Conservation (phyloP, 2,329 filamentous ascomycete genomes). For the Sporothrix globosa region DNA sequence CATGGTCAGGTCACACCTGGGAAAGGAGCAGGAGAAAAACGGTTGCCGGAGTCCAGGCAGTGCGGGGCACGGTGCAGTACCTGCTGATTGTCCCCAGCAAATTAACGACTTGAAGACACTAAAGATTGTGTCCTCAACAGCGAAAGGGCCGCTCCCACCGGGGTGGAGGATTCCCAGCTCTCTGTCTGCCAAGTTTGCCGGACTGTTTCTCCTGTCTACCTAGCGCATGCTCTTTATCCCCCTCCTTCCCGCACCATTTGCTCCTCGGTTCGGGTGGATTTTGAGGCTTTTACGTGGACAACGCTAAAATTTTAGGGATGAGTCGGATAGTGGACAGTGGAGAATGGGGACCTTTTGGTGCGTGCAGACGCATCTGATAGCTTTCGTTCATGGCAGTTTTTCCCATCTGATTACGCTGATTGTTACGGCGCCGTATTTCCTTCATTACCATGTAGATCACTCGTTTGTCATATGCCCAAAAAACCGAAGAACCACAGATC, state of each 20-base stretch:
- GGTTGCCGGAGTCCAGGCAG: conserved; percentile 20
- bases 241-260: conserved; percentile 7
- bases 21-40: conserved; percentile 1
- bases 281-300: neutral
- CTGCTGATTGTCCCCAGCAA: neutral
- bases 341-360: conserved; percentile 10
- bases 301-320: neutral
- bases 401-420: conserved; percentile 18
- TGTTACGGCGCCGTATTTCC: neutral
- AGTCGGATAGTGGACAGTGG: neutral
- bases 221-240: conserved; percentile 16
- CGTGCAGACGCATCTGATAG: conserved; percentile 15
- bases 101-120: neutral
- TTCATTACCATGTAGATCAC: neutral
- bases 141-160: neutral
- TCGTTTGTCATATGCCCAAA: conserved; percentile 10
- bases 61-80: conserved; percentile 29
- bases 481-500: neutral
- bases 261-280: conserved; percentile 17
- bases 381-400: neutral
- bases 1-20: neutral
- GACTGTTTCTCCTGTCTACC: neutral
- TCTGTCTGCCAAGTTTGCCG: conserved; percentile 9
- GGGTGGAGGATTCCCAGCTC: conserved; percentile 8
- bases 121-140: neutral